These are phyloP conservation scores for Hortiboletus flavorubellus DNA, from an alignment of 768 basidiomycete genomes.

Conservation along the genomic window DNA sequence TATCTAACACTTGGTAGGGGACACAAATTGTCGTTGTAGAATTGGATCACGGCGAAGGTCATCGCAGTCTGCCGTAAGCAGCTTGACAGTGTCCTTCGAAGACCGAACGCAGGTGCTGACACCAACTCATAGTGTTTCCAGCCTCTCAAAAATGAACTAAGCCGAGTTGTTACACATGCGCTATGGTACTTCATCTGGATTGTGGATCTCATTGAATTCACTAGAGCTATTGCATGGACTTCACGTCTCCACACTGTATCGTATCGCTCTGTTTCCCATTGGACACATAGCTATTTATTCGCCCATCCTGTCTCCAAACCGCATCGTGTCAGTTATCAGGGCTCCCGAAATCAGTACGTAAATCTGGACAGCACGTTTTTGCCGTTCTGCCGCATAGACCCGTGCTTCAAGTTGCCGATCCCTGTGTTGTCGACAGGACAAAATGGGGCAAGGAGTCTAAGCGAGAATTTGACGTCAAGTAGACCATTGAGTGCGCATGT, in stretches of 20 bases:
- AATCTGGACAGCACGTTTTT: conserved; percentile 21
- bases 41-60: conserved; percentile 43
- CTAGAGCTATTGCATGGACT: conserved; percentile 32
- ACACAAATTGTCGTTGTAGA: conserved; percentile 54
- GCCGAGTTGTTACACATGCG: too few relatives aligned
- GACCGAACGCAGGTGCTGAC: conserved; percentile 7
- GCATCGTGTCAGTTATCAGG: conserved; percentile 29
- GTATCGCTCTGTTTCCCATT: conserved; percentile 28
- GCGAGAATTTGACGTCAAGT: conserved; percentile 27
- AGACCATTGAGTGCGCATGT: conserved; percentile 14
- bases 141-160: conserved; percentile 45
- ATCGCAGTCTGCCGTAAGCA: conserved; percentile 57
- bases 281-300: conserved; percentile 28
- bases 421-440: conserved; percentile 15
- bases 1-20: conserved; percentile 41
- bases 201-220: conserved; percentile 27
- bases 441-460: conserved; percentile 27
- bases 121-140: conserved; percentile 37
- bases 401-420: conserved; percentile 24
- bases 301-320: conserved; percentile 21
- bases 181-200: conserved; percentile 22
- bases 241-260: conserved; percentile 33
- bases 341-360: conserved; percentile 22
- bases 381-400: conserved; percentile 17
- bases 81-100: background rate